Conservation (phyloP, 1,284 basidiomycete species). For the Pseudozyma tsukubaensis region DNA sequence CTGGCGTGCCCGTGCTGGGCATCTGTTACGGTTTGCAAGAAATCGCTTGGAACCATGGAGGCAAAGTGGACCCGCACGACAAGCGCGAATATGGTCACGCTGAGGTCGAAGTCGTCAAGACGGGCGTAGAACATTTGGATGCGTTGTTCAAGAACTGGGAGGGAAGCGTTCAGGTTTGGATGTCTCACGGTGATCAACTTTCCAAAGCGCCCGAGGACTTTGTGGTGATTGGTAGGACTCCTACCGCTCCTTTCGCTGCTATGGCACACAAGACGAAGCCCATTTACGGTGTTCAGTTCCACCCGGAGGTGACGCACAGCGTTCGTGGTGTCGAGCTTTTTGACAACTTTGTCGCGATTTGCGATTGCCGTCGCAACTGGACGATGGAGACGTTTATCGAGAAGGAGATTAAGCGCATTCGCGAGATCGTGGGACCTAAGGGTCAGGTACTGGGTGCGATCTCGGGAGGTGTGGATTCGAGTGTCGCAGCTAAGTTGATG, state of each 20-base stretch:
- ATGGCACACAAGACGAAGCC: conserved; percentile 90
- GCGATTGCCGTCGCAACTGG: conserved; percentile 85
- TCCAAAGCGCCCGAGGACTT: conserved; percentile 84
- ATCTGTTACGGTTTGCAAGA: conserved; percentile 99
- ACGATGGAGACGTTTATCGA: conserved; percentile 99
- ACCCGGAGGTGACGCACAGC: conserved; percentile 97
- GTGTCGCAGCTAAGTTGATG: conserved; percentile 98
- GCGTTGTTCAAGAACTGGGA: conserved; percentile 86
- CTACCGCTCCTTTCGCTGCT: conserved; percentile 90
- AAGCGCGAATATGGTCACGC: conserved; percentile 97
- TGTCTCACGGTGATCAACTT: conserved; percentile 98
- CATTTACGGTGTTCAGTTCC: conserved; percentile 97
- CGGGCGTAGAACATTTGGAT: conserved; percentile 74
- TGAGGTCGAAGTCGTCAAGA: conserved; percentile 79
- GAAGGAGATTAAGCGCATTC: conserved; percentile 94
- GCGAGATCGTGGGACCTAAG: conserved; percentile 91
- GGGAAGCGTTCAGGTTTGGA: conserved; percentile 90
- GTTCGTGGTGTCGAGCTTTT: conserved; percentile 91
- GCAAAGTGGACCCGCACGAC: conserved; percentile 86
- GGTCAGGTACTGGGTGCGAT: conserved; percentile 98
- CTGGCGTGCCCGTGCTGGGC: conserved; percentile 91
- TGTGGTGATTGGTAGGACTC: conserved; percentile 86
- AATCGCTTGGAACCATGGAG: conserved; percentile 89
- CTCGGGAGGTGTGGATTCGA: conserved; percentile 96
- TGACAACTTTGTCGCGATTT: conserved; percentile 84